Percentiles rank a stretch among this genome's conserved stretches.
Evolutionary conservation across 805 yeast genomes (phyloP).

Genomic region (Isabelozyma heimii): DNA sequence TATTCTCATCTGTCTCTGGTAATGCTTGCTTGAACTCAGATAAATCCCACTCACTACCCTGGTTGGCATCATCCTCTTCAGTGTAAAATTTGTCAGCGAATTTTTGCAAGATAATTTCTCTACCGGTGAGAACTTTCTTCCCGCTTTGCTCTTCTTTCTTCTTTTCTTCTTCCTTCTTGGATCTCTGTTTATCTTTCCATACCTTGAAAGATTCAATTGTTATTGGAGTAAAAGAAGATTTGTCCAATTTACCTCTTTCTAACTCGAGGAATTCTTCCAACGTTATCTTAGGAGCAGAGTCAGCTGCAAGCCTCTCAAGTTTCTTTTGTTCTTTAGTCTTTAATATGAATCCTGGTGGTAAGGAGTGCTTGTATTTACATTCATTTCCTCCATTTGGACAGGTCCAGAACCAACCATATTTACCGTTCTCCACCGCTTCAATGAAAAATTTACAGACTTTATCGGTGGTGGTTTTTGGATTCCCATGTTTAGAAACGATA

Average conservation of each 20-base stretch:
- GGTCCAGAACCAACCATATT: conserved; percentile 98
- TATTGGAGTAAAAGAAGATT: conserved; percentile 76
- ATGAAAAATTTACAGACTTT: conserved; percentile 91
- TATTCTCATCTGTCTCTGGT: conserved; percentile 47
- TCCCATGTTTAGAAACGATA: conserved; percentile 89
- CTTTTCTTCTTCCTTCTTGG: conserved; percentile 47
- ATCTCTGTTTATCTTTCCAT: conserved; percentile 77
- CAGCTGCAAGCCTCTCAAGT: conserved; percentile 80
- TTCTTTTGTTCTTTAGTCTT: conserved; percentile 96
- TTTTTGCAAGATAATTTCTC: conserved; percentile 63
- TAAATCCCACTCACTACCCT: conserved; percentile 55
- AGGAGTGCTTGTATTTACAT: conserved; percentile 92
- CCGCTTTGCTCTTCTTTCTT: conserved; percentile 30
- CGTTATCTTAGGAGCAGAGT: conserved; percentile 83
- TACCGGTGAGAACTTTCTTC: conserved; percentile 60
- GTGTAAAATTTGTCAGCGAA: conserved; percentile 53
- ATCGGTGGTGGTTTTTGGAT: conserved; percentile 90
- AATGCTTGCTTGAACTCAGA: conserved; percentile 53
- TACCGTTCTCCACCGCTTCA: conserved; percentile 95
- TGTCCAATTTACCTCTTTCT: conserved; percentile 83
- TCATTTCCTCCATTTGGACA: conserved; percentile 93
- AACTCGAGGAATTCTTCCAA: conserved; percentile 94
- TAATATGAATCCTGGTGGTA: conserved; percentile 95
- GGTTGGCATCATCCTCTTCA: conserved; percentile 47
- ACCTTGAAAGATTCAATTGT: conserved; percentile 72